phyloP scores from a whole-genome alignment of 768 basidiomycete species.

The Tricholoma furcatifolium region DNA sequence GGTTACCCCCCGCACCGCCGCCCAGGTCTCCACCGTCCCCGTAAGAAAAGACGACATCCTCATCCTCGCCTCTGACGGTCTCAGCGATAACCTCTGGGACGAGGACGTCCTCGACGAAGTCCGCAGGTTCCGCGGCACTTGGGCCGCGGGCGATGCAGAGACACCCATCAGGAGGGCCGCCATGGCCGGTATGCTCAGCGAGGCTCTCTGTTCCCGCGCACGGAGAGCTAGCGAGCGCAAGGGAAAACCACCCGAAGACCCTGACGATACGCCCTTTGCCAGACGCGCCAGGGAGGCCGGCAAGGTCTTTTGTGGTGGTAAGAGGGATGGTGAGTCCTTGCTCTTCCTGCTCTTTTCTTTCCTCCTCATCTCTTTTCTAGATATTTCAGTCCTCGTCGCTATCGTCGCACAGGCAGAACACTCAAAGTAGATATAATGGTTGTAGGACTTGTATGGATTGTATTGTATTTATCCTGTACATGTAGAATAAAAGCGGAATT shows the following conservation, averaged over 20 bases:
- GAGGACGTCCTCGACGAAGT: constrained; percentile 86
- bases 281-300: constrained; percentile 76
- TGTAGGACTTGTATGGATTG: too few species aligned
- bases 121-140: constrained; percentile 39
- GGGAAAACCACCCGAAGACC: constrained; percentile 12
- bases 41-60: constrained; percentile 73
- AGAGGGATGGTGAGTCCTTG: constrained; percentile 71
- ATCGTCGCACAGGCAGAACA: too few species aligned
- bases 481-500: too few species aligned
- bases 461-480: too few species aligned
- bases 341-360: not conserved
- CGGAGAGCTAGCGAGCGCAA: constrained; percentile 61
- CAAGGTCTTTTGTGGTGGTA: constrained; percentile 73
- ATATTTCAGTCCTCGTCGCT: constrained; percentile 42
- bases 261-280: constrained; percentile 77
- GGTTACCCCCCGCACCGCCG: constrained; percentile 41
- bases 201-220: constrained; percentile 80
- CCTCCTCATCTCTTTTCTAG: constrained; percentile 12
- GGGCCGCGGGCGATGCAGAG: not conserved
- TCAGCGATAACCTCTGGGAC: constrained; percentile 88
- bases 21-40: constrained; percentile 67
- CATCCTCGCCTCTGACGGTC: constrained; percentile 78
- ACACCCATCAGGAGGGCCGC: constrained; percentile 20
- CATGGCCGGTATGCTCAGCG: constrained; percentile 70
- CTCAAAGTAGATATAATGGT: too few species aligned